Evolutionary conservation across 1,284 basidiomycete genomes (phyloP).

Genomic region (Malassezia equina): DNA sequence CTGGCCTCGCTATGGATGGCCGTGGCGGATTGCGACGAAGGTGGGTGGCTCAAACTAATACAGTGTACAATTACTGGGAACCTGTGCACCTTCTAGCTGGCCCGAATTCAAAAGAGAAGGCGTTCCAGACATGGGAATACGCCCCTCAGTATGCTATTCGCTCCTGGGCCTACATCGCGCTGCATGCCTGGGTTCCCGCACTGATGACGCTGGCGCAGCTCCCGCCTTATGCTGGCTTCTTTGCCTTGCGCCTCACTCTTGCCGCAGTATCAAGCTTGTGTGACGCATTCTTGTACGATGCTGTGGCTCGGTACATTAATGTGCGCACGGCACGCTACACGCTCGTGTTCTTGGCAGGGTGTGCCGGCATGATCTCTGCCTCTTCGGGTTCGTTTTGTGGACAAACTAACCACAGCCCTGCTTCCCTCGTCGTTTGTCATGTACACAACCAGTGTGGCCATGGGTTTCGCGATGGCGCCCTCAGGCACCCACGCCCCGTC

Average conservation of each 20-base stretch:
- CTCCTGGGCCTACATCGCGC: conserved; percentile 79
- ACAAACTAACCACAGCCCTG: conserved; percentile 40
- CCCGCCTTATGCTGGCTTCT: conserved; percentile 68
- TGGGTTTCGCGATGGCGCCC: conserved; percentile 65
- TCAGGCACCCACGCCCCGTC: conserved; percentile 43
- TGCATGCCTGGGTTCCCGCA: conserved; percentile 43
- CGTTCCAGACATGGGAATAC: conserved; percentile 95
- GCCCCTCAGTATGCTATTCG: conserved; percentile 80
- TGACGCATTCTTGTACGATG: conserved; percentile 76
- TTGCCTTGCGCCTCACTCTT: conserved; percentile 70
- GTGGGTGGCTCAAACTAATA: conserved; percentile 7
- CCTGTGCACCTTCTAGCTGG: conserved; percentile 67
- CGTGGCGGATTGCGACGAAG: conserved; percentile 88
- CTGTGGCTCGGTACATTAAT: conserved; percentile 71
- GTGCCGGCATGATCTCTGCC: conserved; percentile 87
- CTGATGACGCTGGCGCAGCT: conserved; percentile 1
- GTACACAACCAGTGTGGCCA: conserved; percentile 76
- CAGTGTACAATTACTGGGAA: conserved; percentile 87
- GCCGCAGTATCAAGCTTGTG: conserved; percentile 64
- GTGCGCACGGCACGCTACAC: conserved; percentile 81
- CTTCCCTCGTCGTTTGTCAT: conserved; percentile 86
- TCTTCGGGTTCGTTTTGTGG: conserved; percentile 50
- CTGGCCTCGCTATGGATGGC: conserved; percentile 79
- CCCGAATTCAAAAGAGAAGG: neutral
- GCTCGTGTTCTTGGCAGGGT: conserved; percentile 71